Evolutionary conservation across 495 filamentous ascomycete genomes (phyloP).

Genomic region (Penicillium paxilli): DNA sequence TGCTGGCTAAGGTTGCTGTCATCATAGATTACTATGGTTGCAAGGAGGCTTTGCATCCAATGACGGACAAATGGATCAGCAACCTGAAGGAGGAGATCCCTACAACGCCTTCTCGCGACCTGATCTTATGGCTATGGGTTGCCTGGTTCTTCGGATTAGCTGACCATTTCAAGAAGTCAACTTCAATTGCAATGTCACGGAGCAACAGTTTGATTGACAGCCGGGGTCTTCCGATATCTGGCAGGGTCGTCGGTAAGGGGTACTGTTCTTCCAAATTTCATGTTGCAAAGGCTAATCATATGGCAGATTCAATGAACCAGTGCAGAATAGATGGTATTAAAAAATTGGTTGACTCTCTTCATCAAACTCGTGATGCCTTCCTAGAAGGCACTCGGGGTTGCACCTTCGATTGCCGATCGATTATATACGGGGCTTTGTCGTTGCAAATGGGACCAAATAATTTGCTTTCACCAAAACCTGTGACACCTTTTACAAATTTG

Average conservation of each 20-base stretch:
- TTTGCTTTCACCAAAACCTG: conserved; percentile 23
- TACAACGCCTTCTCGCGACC: conserved; percentile 22
- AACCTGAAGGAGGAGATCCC: conserved; percentile 12
- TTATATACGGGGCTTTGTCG: conserved; percentile 31
- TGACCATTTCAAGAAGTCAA: conserved; percentile 20
- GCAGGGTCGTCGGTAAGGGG: conserved; percentile 23
- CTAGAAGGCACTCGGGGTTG: conserved; percentile 18
- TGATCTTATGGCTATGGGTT: conserved; percentile 40
- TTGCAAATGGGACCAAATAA: conserved; percentile 21
- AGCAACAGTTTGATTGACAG: conserved; percentile 18
- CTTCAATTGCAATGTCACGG: conserved; percentile 23
- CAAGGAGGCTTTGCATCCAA: conserved; percentile 41
- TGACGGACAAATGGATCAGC: conserved; percentile 46
- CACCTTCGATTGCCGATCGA: conserved; percentile 28
- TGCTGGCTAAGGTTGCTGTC: conserved; percentile 48
- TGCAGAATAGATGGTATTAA: conserved; percentile 18
- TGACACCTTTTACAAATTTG: conserved; percentile 18
- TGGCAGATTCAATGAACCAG: conserved; percentile 20
- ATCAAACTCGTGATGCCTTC: conserved; percentile 18
- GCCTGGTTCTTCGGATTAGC: conserved; percentile 33
- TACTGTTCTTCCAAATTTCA: neutral
- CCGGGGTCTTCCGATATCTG: conserved; percentile 31
- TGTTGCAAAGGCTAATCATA: conserved; percentile 3
- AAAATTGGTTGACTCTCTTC: conserved; percentile 8
- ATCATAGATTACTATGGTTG: conserved; percentile 54